Evolutionary conservation across 768 basidiomycete genomes (phyloP), one percentile per base, ranked within the genome.

Genomic region (Suillus discolor): DNA sequence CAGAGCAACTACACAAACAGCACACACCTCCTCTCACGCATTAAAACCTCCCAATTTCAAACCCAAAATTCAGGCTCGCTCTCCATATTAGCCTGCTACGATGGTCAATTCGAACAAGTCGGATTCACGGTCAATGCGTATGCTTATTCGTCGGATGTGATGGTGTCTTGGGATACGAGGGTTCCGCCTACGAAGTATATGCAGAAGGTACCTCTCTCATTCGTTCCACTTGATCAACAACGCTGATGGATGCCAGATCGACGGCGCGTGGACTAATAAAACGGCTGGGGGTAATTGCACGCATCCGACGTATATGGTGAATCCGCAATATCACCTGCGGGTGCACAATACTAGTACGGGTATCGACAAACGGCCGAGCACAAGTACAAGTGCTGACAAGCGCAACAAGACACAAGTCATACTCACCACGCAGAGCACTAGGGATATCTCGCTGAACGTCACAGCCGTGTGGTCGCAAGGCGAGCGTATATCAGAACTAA

Each of bases 251-350:
- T 28, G 61, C 34, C 68, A 94, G 92, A 71, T 90, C 7, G 79
- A 85, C 0, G 91, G 88, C 9, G 71, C 79, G 0, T 82, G 97
- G 67, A 89, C 88, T 0, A 83, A 78, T 42, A 88, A 88, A 69
- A 93, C 87, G 36, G 85, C 93, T 0, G 97, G 97, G 0, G 97
- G 97, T 2, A 96, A 96, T 72, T 85, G 88, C 64, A 85, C 87
- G 6, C 82, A 88, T 68, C 87, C 93, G 1, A 89, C 91, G 0
- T 97, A 91, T 76, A 91, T 97, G 88, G 76, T 86, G 59, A 99
- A 98, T 72, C 96, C 96, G 0, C 94, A 97, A 72, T 98, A 93
- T 76, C 83, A 84, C 63, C 79, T 98, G 16, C 82, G 78, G 8
- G 77, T 97, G 23, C 79, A 82, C 62, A 79, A 85, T 5, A 71